Evolutionary conservation across 371 early-diverging fungal genomes (phyloP), one percentile per base, ranked within the genome.

Genomic region (Lichtheimia ornata): DNA sequence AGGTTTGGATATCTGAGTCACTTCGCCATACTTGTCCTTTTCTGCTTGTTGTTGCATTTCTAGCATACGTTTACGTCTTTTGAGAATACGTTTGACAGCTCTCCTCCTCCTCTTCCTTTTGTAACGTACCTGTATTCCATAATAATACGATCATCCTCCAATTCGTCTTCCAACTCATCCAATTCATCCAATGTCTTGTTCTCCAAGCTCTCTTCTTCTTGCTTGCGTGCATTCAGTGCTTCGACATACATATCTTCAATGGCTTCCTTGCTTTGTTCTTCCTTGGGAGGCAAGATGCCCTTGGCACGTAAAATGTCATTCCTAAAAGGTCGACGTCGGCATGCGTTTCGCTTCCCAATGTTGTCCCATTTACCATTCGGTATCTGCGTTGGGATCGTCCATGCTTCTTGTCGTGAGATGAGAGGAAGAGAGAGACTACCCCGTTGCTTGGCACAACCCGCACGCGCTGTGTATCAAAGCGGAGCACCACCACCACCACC

Each of bases 301-400:
- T 89, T 88, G 18, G 87, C 91, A 53, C 97, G 91, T 54, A 97
- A 84, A 59, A 95, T 91, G 70, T 97, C 97, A 76, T 97, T 96
- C 82, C 81, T 81, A 51, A 44, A 35, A 9, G 35, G 35, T 35
- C 35, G 35, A 35, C 35, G 35, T 35, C 35, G 35, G 35, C 35
- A 35, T 35, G 35, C 35, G 2, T 35, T 35, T 35, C 35, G 4
- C 35, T 9, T 35, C 35, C 11, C 1, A 35, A 11, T 35, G 35
- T 35, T 35, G 35, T 9, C n/a, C 18, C 50, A 40, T 45, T 50
- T 60, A 72, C 90, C 92, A 89, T 80, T 91, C 89, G 20, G 91
- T 89, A 69, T 90, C 91, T 70, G 88, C 91, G 63, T 90, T 80
- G 30, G 85, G 85, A 67, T 88, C 79, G 64, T 79, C 78, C 79